Evolutionary conservation across 495 filamentous ascomycete genomes (phyloP).

Genomic region (Evansstolkia leycettana): DNA sequence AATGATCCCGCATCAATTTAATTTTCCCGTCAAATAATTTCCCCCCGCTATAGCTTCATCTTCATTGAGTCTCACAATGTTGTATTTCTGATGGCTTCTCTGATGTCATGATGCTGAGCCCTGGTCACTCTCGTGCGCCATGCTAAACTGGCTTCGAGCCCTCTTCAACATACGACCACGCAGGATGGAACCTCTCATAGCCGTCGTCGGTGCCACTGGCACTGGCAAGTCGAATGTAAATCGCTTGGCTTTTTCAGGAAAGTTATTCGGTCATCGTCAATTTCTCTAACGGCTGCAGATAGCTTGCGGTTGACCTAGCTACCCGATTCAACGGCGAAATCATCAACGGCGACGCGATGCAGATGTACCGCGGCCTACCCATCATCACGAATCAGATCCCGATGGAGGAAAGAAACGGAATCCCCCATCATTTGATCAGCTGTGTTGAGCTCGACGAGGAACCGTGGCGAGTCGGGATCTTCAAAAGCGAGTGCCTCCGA

Average conservation of each 20-base stretch:
- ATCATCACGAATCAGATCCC: slow-evolving; percentile 94
- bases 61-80: background rate
- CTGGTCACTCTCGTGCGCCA: background rate
- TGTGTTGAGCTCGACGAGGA: slow-evolving; percentile 59
- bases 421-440: slow-evolving; percentile 84
- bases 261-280: background rate
- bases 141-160: slow-evolving; percentile 4
- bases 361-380: slow-evolving; percentile 86
- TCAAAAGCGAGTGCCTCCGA: slow-evolving; percentile 51
- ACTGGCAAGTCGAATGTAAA: slow-evolving; percentile 95
- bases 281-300: slow-evolving; percentile 23
- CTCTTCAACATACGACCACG: slow-evolving; percentile 5
- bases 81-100: no score
- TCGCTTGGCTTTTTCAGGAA: background rate
- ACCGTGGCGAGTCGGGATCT: slow-evolving; percentile 70
- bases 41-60: background rate
- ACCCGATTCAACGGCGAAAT: slow-evolving; percentile 80
- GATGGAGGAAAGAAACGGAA: slow-evolving; percentile 56
- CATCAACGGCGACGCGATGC: slow-evolving; percentile 98
- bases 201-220: slow-evolving; percentile 84
- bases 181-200: slow-evolving; percentile 53
- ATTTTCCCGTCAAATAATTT: no score
- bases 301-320: slow-evolving; percentile 91
- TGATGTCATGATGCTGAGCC: background rate
- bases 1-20: no score